Evolutionary conservation across 2,329 filamentous ascomycete species (phyloP), one percentile per base, ranked within the genome.

Genomic region (Colletotrichum sp.): DNA sequence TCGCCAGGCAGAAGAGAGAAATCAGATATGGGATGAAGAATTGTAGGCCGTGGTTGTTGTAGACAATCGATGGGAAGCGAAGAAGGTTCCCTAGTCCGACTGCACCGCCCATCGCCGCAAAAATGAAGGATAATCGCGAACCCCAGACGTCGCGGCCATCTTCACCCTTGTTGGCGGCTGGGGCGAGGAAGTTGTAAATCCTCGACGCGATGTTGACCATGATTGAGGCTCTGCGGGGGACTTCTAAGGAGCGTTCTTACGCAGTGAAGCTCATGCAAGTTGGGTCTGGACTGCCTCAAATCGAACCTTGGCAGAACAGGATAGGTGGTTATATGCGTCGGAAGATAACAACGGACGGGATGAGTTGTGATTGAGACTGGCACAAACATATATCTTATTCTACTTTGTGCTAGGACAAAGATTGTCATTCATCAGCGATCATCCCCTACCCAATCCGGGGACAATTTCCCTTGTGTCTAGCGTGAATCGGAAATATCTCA

Each of bases 1-100:
- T 90, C 14, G 89, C 89, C 52, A 91, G 83, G 13, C 89, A 80
- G 69, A 88, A 86, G 5, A 91, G 84, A 0, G 89, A 87, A 9
- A 90, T 81, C 13, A 89, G 76, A 73, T 91, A 91, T 0, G 89
- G 89, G 21, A 91, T 87, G 79, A 90, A 91, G 87, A 88, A 91
- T 75, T 91, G 90, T 1, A 90, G 82, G 10, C 89, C 89, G 64
- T 89, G 85, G 78, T 91, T 91, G 80, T 90, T 90, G 84, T 89
- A 91, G 2, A 90, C 86, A 34, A 89, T 87, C 0, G 88, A 90
- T 0, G 89, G 90, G 75, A 90, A 91, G 34, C 89, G 85, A 4
- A 91, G 83, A n/a, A 91, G 82, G 68, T 91, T 91, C 13, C 89
- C 89, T 68, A 90, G 86, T 26, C 89, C 89, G 5, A 89, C 87